phyloP scores from a whole-genome alignment of 2,329 filamentous ascomycete species.

The Aspergillus latus region DNA sequence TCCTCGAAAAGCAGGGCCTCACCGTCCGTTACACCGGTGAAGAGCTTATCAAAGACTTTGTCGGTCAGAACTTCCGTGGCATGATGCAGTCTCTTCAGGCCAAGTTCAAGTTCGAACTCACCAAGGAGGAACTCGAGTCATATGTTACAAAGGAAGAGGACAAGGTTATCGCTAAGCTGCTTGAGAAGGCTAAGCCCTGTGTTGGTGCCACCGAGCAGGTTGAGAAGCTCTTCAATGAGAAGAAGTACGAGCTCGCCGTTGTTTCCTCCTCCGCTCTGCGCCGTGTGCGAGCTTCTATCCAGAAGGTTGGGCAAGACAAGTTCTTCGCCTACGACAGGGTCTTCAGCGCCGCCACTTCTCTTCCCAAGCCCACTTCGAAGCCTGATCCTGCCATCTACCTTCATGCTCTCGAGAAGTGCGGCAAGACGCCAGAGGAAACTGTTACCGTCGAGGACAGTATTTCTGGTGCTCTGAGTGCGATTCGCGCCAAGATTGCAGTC shows the following conservation, averaged over 20 bases:
- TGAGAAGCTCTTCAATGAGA: conserved; percentile 59
- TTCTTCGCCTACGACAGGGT: conserved; percentile 75
- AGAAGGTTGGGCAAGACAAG: conserved; percentile 75
- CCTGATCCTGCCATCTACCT: conserved; percentile 88
- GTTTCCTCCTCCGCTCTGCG: conserved; percentile 78
- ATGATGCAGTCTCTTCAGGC: conserved; percentile 78
- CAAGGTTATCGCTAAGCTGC: conserved; percentile 77
- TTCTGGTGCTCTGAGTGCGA: conserved; percentile 75
- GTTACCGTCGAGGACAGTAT: conserved; percentile 87
- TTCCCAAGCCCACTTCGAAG: conserved; percentile 80
- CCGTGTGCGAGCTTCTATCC: conserved; percentile 73
- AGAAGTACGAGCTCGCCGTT: conserved; percentile 72
- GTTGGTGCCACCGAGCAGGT: conserved; percentile 67
- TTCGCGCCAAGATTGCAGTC: conserved; percentile 74
- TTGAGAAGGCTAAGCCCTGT: conserved; percentile 66
- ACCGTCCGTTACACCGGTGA: conserved; percentile 72
- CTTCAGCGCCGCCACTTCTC: conserved; percentile 78
- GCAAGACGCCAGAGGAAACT: conserved; percentile 68
- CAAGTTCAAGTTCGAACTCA: conserved; percentile 72
- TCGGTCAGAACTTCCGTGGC: conserved; percentile 91
- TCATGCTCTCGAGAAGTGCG: conserved; percentile 70
- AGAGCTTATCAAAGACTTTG: conserved; percentile 78
- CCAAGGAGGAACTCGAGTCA: conserved; percentile 65
- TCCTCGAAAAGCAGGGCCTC: conserved; percentile 67
- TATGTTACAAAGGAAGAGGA: conserved; percentile 79